These are phyloP conservation scores for Arachnomyces sp. DNA, from an alignment of 2,329 filamentous ascomycete genomes.

Conservation along the genomic window DNA sequence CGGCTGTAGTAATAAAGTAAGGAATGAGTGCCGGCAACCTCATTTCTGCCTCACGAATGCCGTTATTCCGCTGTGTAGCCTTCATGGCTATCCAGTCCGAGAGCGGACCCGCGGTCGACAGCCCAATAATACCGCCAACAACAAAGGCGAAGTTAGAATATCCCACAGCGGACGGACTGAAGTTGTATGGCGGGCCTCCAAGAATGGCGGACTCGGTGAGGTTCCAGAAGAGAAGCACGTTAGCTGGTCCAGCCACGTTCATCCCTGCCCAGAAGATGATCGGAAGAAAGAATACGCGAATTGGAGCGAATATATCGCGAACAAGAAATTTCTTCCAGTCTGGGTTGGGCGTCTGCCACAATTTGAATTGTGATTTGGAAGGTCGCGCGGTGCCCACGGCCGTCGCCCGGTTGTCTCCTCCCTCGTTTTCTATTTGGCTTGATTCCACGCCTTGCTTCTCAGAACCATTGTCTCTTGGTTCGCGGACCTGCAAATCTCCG, in stretches of 20 bases:
- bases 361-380: slow-evolving; percentile 47
- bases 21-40: slow-evolving; percentile 50
- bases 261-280: slow-evolving; percentile 58
- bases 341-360: slow-evolving; percentile 45
- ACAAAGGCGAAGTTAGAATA: slow-evolving; percentile 54
- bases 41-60: slow-evolving; percentile 54
- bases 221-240: slow-evolving; percentile 53
- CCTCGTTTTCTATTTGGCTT: slow-evolving; percentile 10
- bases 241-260: slow-evolving; percentile 54
- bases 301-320: slow-evolving; percentile 52
- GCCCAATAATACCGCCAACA: slow-evolving; percentile 47
- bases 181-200: slow-evolving; percentile 49
- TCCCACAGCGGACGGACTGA: slow-evolving; percentile 43
- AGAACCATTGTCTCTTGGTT: slow-evolving; percentile 1
- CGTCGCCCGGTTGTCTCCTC: slow-evolving; percentile 40
- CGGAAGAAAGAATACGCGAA: slow-evolving; percentile 55
- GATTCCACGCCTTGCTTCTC: not conserved
- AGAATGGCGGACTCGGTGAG: slow-evolving; percentile 52
- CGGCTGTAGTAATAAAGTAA: slow-evolving; percentile 49
- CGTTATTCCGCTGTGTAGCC: slow-evolving; percentile 46
- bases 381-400: slow-evolving; percentile 51
- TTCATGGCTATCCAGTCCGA: slow-evolving; percentile 51
- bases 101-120: slow-evolving; percentile 49
- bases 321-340: slow-evolving; percentile 38
- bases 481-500: slow-evolving; percentile 11